Base-by-base conservation (phyloP, 208 protist genomes). In the Leishmania lainsoni region DNA sequence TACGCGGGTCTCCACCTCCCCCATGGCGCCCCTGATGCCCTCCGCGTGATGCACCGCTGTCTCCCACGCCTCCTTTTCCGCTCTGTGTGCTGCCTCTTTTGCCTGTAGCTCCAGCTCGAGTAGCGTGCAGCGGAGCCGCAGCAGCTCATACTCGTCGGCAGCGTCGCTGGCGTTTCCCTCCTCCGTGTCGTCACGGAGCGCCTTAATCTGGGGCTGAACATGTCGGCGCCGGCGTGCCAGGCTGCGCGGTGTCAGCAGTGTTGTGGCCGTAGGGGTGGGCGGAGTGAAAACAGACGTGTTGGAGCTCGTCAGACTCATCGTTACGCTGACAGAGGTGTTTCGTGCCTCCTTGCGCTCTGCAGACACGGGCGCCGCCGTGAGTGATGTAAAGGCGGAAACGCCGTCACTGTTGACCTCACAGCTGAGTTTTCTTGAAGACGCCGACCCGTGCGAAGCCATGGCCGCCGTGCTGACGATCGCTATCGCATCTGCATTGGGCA, bases 1-100 rank as follows among this genome's bases (percentile, higher is more conserved):
- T 48, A 80, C 81, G 5, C 65, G 75, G n/a, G 81, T 75, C 49
- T 84, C 81, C 1, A 80, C 81, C 68, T 84, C 81, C 35, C 81
- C 56, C 56, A 84, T 76, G 66, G 32, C 54, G 22, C 52, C 76
- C 14, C 17, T 22, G 0, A 84, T 26, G 22, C 66, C 81, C 66
- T 75, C 75, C 8, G 75, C 81, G 48, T 48, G 39, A 54, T 52
- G 35, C 29, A 75, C 74, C 10, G 75, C 69, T 26, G 39, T 56
- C 75, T 77, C 81, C 81, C 81, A 84, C 59, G 26, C 56, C 49
- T 74, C 52, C 52, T 42, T 68, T 48, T 84, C 81, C 42, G 68
- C 75, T 17, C 17, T 35, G 69, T 84, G 52, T 29, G 45, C 39
- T 29, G 51, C 49, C 75, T 84, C 81, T 48, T 71, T 79, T 10